Base-by-base conservation (phyloP, 441 rosid species). In the Francoa sonchifolia region DNA sequence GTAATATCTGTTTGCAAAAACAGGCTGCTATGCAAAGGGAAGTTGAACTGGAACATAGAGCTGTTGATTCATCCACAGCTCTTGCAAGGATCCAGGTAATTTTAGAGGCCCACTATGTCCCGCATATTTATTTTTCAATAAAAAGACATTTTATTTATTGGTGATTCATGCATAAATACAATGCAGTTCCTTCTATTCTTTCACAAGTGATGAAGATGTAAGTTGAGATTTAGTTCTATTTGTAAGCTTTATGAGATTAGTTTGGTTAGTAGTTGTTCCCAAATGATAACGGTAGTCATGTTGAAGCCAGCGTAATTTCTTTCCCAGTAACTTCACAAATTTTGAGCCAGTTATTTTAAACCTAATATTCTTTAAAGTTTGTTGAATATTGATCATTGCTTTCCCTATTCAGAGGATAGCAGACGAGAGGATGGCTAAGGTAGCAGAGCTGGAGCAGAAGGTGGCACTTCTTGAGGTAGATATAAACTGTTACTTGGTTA, bases 11-110 rank as follows among this genome's bases (percentile, higher is more conserved):
- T 15, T 44, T 45, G 51, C 33, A 57, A 60, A 61, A 55, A 60
- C 72, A 92, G 99, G 94, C 94, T 71, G 79, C 95, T 38, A 81
- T 76, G 94, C 97, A 81, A 51, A 79, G 99, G 79, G 95, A 92
- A 68, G 82, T 76, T 50, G 97, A 92, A 44, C 62, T 87, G 66
- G 95, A 92, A 67, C 94, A 87, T 59, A 79, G 86, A 67, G 95
- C 99, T 39, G 68, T 82, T 48, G 92, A 92, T 68, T 61, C 95
- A 49, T 77, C 99, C 54, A 71, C 94, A 5, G 97, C 89, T 46
- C 84, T 92, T 46, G 87, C 94, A 55, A 81, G 84, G 65, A 60
- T 74, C 53, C 99, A 92, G 95, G 99, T 87, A 74, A 70, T 47
- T 44, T 59, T 50, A 38, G 50, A 44, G 54, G 16, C 49, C 14